phyloP scores from a whole-genome alignment of 495 filamentous ascomycete genomes.

The Wilcoxina mikolae region DNA sequence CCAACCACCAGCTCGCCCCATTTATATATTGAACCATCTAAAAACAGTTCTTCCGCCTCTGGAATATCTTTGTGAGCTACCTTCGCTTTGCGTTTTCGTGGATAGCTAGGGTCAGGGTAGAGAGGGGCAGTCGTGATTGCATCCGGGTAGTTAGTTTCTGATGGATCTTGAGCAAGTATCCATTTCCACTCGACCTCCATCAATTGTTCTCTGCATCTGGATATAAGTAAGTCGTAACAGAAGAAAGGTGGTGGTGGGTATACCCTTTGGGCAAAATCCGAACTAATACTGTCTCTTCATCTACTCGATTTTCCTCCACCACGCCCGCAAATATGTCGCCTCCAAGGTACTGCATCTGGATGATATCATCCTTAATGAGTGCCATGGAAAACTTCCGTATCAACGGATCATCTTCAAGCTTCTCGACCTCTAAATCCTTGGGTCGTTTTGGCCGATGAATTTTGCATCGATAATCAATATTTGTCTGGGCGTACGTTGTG shows the following conservation, averaged over 20 bases:
- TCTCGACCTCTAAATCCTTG: conserved; percentile 48
- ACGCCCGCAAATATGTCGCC: conserved; percentile 81
- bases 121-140: conserved; percentile 24
- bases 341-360: conserved; percentile 75
- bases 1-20: conserved; percentile 27
- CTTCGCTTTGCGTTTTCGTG: conserved; percentile 41
- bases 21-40: conserved; percentile 33
- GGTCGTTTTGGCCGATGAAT: conserved; percentile 81
- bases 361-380: conserved; percentile 57
- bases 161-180: conserved; percentile 50
- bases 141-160: conserved; percentile 46
- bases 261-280: conserved; percentile 82
- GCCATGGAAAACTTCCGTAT: conserved; percentile 53
- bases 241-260: conserved; percentile 30
- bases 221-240: conserved; percentile 3
- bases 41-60: conserved; percentile 54
- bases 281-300: conserved; percentile 58
- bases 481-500: conserved; percentile 74
- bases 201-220: conserved; percentile 30
- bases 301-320: conserved; percentile 70
- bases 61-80: conserved; percentile 48
- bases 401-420: conserved; percentile 53
- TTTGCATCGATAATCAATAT: conserved; percentile 82
- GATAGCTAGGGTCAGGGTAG: conserved; percentile 36
- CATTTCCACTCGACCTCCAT: conserved; percentile 68